Evolutionary conservation across 148 eudicot genomes (phyloP).

Genomic region (Diospyros lotus): DNA sequence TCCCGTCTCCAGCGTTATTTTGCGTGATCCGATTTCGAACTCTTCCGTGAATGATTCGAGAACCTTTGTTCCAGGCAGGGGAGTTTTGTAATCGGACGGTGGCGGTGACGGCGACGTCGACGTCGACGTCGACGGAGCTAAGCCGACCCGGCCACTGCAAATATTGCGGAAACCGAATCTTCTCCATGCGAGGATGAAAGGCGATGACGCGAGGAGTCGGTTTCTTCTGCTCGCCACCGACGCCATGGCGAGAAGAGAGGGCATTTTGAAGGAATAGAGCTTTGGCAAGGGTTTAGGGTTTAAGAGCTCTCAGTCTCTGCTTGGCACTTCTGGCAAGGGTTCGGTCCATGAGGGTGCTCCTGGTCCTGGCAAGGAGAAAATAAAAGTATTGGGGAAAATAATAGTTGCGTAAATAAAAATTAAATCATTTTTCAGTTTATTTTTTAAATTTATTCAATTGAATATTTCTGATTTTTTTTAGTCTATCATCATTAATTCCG

Average conservation of each 20-base stretch:
- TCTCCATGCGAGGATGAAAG: slow-evolving; percentile 29
- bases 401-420: too few species aligned
- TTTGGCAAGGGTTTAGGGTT: slow-evolving; percentile 31
- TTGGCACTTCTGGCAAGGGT: too few species aligned
- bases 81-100: slow-evolving; percentile 19
- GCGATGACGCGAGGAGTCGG: slow-evolving; percentile 29
- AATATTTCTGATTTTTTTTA: too few species aligned
- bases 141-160: slow-evolving; percentile 27
- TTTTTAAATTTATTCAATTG: too few species aligned
- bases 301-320: slow-evolving; percentile 16
- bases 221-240: slow-evolving; percentile 30
- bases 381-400: too few species aligned
- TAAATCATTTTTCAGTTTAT: too few species aligned
- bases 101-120: slow-evolving; percentile 13
- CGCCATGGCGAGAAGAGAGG: slow-evolving; percentile 23
- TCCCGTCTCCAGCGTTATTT: slow-evolving; percentile 68
- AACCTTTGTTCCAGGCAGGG: slow-evolving; percentile 36
- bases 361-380: too few species aligned
- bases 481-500: too few species aligned
- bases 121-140: slow-evolving; percentile 10
- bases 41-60: slow-evolving; percentile 74
- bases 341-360: too few species aligned
- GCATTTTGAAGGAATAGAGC: neutral
- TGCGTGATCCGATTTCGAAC: slow-evolving; percentile 68
- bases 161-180: slow-evolving; percentile 34